Evolutionary conservation across 306 rosid genomes (phyloP).

Genomic region (Ochetophila trinervis): DNA sequence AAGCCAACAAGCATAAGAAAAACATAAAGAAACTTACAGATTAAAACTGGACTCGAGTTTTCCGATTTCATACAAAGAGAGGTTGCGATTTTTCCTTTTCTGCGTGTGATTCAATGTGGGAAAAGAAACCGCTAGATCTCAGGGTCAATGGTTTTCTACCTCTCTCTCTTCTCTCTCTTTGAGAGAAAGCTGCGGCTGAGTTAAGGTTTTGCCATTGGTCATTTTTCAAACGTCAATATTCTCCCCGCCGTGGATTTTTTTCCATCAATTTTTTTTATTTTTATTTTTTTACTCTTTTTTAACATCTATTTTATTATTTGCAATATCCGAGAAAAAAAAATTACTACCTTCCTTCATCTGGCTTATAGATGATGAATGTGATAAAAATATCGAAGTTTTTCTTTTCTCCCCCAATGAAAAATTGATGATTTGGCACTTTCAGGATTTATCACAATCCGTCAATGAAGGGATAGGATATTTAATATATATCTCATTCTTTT

Average conservation of each 20-base stretch:
- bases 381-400: too few species aligned
- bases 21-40: slow-evolving; percentile 27
- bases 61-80: slow-evolving; percentile 4
- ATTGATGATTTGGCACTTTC: too few species aligned
- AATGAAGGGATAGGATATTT: too few species aligned
- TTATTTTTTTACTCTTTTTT: too few species aligned
- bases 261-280: not conserved
- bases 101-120: not conserved
- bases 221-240: slow-evolving; percentile 11
- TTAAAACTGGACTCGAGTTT: not conserved
- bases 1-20: slow-evolving; percentile 7
- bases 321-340: too few species aligned
- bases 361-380: too few species aligned
- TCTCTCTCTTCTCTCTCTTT: not conserved
- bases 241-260: slow-evolving; percentile 19
- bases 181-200: not conserved
- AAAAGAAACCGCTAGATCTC: slow-evolving; percentile 39
- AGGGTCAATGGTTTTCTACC: slow-evolving; percentile 45
- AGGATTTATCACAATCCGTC: not conserved
- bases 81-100: not conserved
- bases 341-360: too few species aligned
- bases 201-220: not conserved
- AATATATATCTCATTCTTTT: not conserved
- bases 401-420: too few species aligned
- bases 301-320: too few species aligned